Evolutionary conservation across 1,284 basidiomycete species (phyloP).

Genomic region (Apiotrichum mycotoxinovorans): DNA sequence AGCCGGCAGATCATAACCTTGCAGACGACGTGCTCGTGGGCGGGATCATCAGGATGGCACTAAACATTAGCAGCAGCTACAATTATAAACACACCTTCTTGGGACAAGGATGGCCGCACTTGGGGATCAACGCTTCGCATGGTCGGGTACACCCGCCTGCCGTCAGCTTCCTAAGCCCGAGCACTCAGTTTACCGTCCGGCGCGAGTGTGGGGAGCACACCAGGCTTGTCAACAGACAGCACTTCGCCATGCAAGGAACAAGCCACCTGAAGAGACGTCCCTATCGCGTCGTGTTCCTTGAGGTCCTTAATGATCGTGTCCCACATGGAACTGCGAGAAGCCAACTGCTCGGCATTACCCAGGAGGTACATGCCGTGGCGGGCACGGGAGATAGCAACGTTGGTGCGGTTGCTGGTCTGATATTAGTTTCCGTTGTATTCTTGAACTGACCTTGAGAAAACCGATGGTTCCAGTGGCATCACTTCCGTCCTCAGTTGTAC

Average conservation of each 20-base stretch:
- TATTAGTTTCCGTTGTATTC: not conserved
- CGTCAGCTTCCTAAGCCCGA: not conserved
- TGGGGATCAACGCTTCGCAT: conserved; percentile 51
- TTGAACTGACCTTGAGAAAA: conserved; percentile 59
- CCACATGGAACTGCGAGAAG: conserved; percentile 56
- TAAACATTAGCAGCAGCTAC: conserved; percentile 29
- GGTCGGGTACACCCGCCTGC: not conserved
- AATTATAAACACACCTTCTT: conserved; percentile 55
- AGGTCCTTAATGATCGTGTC: conserved; percentile 58
- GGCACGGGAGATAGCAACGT: conserved; percentile 70
- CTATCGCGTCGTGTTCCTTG: conserved; percentile 54
- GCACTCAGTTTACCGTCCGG: not conserved
- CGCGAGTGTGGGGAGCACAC: conserved; percentile 49
- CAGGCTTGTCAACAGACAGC: conserved; percentile 55
- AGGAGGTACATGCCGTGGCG: conserved; percentile 67
- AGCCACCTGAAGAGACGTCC: conserved; percentile 57
- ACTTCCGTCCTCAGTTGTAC: conserved; percentile 10
- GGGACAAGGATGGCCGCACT: conserved; percentile 67
- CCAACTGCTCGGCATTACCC: conserved; percentile 56
- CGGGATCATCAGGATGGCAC: conserved; percentile 65
- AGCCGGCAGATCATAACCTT: conserved; percentile 63
- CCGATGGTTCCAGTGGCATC: conserved; percentile 56
- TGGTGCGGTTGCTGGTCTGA: conserved; percentile 39
- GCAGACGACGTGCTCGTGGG: conserved; percentile 58
- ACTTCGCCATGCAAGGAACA: conserved; percentile 59